Evolutionary conservation across 805 yeast species (phyloP), one percentile per base, ranked within the genome.

Genomic region (Suhomyces pyralidae): DNA sequence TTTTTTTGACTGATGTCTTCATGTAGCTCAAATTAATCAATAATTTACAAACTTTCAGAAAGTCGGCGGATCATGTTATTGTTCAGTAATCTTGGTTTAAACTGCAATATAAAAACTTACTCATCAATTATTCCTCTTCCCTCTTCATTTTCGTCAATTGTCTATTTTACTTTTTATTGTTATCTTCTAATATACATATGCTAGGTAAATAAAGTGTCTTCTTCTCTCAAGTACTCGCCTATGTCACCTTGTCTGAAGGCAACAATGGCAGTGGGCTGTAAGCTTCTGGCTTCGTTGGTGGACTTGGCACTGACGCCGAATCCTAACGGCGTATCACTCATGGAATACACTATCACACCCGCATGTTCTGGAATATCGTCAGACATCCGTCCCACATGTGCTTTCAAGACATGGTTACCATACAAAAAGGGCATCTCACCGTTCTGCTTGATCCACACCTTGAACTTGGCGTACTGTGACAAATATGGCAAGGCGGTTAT

Each of bases 361-460:
- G 97, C 94, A 66, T 94, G 99, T 70, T 93, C 98, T 28, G 98
- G 98, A 51, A 94, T 89, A 66, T 94, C 98, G 60, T 94, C 99
- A 51, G 96, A 88, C 88, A 94, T 90, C 63, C 91, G 86, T 34
- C 99, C 99, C 52, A 94, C 80, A 67, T 94, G 99, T 4, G 99
- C 99, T 68, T 94, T 94, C 61, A 94, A 78, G 25, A 93, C 93
- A 69, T 94, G 97, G 75, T 94, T 94, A 36, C 99, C 99, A 63
- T 94, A 94, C 58, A 94, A 74, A 68, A 87, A 94, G 12, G 99
- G 98, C 99, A 94, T 94, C 72, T 94, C 99, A 62, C 99, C 99
- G 66, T 94, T 94, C 49, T 84, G 85, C 70, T 94, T 94, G 71
- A 94, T 90, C 99, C 99, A 94, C 40, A 94, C 78, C 73, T 93